Conservation (phyloP, 2,329 filamentous ascomycete genomes). For the Aspergillus ibericus region DNA sequence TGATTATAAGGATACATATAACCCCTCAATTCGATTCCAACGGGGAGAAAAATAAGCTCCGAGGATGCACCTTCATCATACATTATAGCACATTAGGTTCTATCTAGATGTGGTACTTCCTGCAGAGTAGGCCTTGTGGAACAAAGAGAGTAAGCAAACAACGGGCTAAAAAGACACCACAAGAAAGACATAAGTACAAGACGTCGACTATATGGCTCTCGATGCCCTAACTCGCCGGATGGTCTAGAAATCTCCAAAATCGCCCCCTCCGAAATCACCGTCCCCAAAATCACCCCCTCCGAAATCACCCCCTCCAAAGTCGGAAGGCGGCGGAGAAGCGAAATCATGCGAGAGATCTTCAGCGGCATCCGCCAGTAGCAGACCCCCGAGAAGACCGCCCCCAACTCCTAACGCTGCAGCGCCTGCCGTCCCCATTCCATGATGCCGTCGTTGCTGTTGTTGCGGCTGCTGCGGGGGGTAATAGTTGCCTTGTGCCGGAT, state of each 20-base stretch:
- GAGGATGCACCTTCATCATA: not conserved
- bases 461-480: constrained; percentile 41
- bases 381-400: constrained; percentile 77
- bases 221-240: too few species aligned
- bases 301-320: constrained; percentile 30
- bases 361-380: constrained; percentile 67
- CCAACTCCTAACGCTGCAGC: constrained; percentile 76
- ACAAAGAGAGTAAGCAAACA: not conserved
- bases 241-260: constrained; percentile 10
- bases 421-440: constrained; percentile 66
- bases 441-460: constrained; percentile 47
- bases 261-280: constrained; percentile 4
- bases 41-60: not conserved
- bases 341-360: constrained; percentile 43
- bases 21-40: too few species aligned
- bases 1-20: too few species aligned
- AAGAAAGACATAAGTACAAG: constrained; percentile 5
- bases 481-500: constrained; percentile 39
- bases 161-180: not conserved
- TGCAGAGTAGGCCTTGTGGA: not conserved
- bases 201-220: not conserved
- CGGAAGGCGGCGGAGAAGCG: constrained; percentile 41
- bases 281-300: constrained; percentile 14
- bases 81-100: not conserved
- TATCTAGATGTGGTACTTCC: not conserved